A percentile compares a stretch with the other conserved stretches of the same genome.
Evolutionary conservation across 352 stramenopile genomes (phyloP).

Genomic region (Thraustochytrium sp.): DNA sequence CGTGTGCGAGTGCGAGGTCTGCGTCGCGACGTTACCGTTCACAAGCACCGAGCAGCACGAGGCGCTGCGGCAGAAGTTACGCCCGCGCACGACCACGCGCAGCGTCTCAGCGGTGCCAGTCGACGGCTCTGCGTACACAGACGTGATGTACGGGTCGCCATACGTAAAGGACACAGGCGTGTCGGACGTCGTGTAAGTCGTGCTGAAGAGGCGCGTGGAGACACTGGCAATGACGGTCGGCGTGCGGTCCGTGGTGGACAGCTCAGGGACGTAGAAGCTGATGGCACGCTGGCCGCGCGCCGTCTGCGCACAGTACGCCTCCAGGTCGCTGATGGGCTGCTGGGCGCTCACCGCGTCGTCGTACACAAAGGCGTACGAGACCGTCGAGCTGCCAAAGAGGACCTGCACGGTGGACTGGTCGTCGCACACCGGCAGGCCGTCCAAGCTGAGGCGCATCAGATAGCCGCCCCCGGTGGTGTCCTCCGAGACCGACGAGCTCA

Average conservation of each 20-base stretch:
- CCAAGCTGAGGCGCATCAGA: background rate
- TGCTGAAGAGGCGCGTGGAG: background rate
- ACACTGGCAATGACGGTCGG: background rate
- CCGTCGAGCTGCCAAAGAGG: conserved; percentile 4
- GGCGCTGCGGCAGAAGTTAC: conserved; percentile 11
- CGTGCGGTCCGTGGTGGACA: background rate
- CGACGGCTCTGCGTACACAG: conserved; percentile 14
- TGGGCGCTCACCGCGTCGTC: background rate
- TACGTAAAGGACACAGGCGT: conserved; percentile 10
- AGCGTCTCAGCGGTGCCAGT: background rate
- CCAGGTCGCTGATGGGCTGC: background rate
- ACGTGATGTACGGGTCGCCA: background rate
- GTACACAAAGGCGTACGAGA: conserved; percentile 7
- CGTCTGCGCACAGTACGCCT: background rate
- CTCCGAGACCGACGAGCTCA: background rate
- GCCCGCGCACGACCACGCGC: background rate
- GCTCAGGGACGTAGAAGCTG: background rate
- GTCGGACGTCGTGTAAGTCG: background rate
- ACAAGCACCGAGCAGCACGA: conserved; percentile 26
- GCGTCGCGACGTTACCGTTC: background rate
- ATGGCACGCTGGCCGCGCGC: background rate
- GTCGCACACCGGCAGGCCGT: conserved; percentile 19
- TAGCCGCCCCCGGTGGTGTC: conserved; percentile 7
- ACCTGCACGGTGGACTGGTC: background rate
- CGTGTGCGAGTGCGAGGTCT: background rate